Conservation (phyloP, 768 basidiomycete species). For the Tricholoma hemisulphureum region DNA sequence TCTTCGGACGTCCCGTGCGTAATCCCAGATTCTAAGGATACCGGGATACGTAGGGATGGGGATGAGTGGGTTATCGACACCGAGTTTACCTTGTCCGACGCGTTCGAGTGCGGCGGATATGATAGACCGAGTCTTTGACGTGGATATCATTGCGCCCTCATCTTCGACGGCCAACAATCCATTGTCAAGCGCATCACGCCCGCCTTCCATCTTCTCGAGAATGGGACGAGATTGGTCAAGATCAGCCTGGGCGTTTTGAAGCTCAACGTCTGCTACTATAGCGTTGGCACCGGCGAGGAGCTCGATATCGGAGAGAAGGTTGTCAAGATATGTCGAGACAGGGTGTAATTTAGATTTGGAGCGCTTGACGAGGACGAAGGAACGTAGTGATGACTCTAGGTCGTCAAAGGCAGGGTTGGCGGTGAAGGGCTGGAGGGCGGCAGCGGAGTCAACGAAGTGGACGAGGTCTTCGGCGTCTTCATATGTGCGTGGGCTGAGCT, state of each 20-base stretch:
- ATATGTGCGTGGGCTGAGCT: conserved; percentile 88
- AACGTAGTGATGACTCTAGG: conserved; percentile 86
- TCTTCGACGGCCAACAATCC: conserved; percentile 81
- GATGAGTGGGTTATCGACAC: conserved; percentile 44
- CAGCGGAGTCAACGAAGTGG: conserved; percentile 94
- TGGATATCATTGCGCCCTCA: conserved; percentile 52
- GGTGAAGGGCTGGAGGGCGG: conserved; percentile 63
- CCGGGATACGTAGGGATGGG: conserved; percentile 82
- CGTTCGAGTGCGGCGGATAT: conserved; percentile 71
- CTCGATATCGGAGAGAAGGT: conserved; percentile 88
- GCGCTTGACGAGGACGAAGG: conserved; percentile 94
- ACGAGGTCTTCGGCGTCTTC: conserved; percentile 92
- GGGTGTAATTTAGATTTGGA: conserved; percentile 96
- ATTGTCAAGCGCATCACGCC: conserved; percentile 74
- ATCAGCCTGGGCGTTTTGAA: conserved; percentile 67
- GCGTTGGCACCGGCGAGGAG: conserved; percentile 83
- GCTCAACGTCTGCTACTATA: conserved; percentile 79
- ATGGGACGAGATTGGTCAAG: conserved; percentile 72
- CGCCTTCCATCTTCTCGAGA: conserved; percentile 81
- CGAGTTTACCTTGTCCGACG: conserved; percentile 74
- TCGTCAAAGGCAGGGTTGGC: conserved; percentile 76
- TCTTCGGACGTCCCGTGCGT: conserved; percentile 74
- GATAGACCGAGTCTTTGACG: conserved; percentile 52
- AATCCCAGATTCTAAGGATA: conserved; percentile 79
- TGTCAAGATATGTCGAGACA: conserved; percentile 84